A percentile compares a stretch with the other conserved stretches of the same genome.
These are phyloP conservation scores for Dioscorea alata DNA, from an alignment of 106 monocot species.

Conservation along the genomic window DNA sequence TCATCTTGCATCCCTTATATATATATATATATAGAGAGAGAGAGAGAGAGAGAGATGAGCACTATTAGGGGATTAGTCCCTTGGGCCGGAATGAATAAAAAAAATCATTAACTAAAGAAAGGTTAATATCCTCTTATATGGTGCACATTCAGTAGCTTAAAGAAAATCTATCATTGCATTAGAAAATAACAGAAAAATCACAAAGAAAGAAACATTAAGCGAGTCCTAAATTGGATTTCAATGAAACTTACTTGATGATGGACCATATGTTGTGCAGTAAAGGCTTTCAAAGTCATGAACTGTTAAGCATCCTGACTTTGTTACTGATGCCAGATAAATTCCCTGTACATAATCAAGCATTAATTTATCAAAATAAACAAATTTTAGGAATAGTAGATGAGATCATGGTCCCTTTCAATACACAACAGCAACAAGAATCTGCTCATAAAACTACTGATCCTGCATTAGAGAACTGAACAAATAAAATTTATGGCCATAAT, in stretches of 20 bases:
- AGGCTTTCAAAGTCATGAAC: conserved; percentile 90
- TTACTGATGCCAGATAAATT: conserved; percentile 82
- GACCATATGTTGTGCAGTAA: conserved; percentile 51
- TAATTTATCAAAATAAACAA: not conserved
- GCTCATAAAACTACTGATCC: not conserved
- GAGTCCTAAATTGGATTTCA: too few relatives aligned
- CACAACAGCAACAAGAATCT: not conserved
- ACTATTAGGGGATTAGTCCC: too few relatives aligned
- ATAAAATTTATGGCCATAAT: not conserved
- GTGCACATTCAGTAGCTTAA: too few relatives aligned
- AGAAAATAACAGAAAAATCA: too few relatives aligned
- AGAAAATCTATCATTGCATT: too few relatives aligned
- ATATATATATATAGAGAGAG: too few relatives aligned
- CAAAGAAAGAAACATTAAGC: too few relatives aligned
- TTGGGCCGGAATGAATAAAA: too few relatives aligned
- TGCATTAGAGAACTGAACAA: not conserved
- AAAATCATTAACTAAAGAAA: too few relatives aligned
- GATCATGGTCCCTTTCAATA: not conserved
- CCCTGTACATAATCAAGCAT: conserved; percentile 37
- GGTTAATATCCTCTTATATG: too few relatives aligned
- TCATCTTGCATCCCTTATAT: too few relatives aligned
- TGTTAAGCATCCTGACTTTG: conserved; percentile 80
- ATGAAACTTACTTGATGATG: conserved; percentile 39
- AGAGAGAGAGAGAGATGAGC: too few relatives aligned
- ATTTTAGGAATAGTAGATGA: not conserved